Evolutionary conservation across 169 alveolate genomes (phyloP).

Genomic region (Toxoplasma gondii): DNA sequence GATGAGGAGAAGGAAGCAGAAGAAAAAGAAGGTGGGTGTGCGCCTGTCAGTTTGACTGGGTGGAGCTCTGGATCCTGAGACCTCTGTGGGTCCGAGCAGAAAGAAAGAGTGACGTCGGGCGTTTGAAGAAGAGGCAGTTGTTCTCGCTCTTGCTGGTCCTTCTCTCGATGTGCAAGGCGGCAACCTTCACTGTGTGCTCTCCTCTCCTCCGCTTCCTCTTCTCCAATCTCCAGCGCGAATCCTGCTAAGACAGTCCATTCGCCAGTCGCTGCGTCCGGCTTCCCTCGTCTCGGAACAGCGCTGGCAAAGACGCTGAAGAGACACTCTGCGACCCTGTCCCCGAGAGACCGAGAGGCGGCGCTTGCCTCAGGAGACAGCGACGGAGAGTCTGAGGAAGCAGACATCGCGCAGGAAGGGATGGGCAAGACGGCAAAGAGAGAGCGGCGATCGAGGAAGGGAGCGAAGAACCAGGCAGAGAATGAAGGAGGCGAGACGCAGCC

Average conservation of each 20-base stretch:
- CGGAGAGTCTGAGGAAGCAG: not conserved
- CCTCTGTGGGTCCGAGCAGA: too few species aligned
- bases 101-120: too few species aligned
- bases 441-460: not conserved
- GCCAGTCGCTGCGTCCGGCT: not conserved
- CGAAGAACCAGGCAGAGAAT: not conserved
- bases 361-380: too few species aligned
- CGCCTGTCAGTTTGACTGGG: too few species aligned
- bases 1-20: too few species aligned
- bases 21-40: too few species aligned
- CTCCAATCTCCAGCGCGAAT: not conserved
- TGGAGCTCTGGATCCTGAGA: too few species aligned
- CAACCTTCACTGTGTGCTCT: not conserved
- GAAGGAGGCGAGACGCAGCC: not conserved
- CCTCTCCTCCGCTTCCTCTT: not conserved
- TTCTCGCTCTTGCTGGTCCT: too few species aligned
- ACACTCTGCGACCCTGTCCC: not conserved
- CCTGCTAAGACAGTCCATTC: not conserved
- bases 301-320: not conserved
- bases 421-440: not conserved
- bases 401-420: not conserved
- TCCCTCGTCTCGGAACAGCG: not conserved
- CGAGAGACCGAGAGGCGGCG: not conserved
- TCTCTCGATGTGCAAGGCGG: too few species aligned
- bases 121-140: not conserved